Base-by-base conservation (phyloP, 2,329 filamentous ascomycete genomes). In the Bipolaris victoriae region DNA sequence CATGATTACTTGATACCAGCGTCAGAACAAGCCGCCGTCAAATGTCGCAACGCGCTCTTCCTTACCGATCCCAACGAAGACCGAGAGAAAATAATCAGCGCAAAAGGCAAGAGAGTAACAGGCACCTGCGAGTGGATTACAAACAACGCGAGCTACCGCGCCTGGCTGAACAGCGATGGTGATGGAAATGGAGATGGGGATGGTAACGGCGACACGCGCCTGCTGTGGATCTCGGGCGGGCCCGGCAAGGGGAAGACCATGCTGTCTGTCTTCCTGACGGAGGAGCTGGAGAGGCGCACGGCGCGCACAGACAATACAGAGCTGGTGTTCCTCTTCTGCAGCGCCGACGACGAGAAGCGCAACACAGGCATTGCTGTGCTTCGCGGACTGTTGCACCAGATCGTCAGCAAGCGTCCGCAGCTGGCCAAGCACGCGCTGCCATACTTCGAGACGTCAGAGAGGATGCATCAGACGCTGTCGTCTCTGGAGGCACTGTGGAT, bases 111-210 rank as follows among this genome's bases (percentile, higher is more conserved):
- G 6, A 57, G 61, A 47, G 57, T 60, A 11, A 16, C 26, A 0
- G 61, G 68, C 6, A 68, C 67, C 7, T 74, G 71, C 58, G 61
- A 71, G 56, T 74, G 72, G 73, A 63, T 74, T 20, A 56, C 20
- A 46, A 35, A 57, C 2, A 37, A 64, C 35, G 40, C 40, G 26
- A 46, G 4, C 2, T 67, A 62, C 31, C 39, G 31, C 4, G 50
- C 53, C 10, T 71, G 58, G 68, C 54, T 64, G 22, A 11, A 50
- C 26, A 5, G 24, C 22, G 43, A 10, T 3, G 5, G 7, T 7
- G 7, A n/a, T n/a, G n/a, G n/a, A n/a, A n/a, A 26, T 7, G 7
- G 26, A 1, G 26, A 26, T 9, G 6, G 26, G 5, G 10, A 35
- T 9, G n/a, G 3, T 24, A 26, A 44, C 6, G 52, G n/a, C 41